Conservation (phyloP, 495 filamentous ascomycete species). For the Aspergillus nanangensis region DNA sequence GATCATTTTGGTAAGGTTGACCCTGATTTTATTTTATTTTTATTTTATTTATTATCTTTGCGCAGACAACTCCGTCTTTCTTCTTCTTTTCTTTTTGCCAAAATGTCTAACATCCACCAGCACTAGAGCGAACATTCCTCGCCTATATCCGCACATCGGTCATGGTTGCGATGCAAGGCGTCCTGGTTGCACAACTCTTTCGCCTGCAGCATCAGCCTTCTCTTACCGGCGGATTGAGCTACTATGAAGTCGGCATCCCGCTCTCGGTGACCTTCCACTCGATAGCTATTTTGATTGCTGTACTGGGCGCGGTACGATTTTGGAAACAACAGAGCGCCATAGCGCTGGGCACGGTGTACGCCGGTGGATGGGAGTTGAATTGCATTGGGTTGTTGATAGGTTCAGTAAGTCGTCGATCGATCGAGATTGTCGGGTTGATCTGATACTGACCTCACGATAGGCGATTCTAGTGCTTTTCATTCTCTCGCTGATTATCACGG, state of each 20-base stretch:
- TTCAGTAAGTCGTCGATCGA: too few relatives aligned
- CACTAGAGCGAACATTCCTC: slow-evolving; percentile 75
- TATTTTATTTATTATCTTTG: not conserved
- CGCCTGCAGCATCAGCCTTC: slow-evolving; percentile 53
- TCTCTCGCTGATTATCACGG: not conserved
- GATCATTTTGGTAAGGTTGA: slow-evolving; percentile 44
- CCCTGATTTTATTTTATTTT: not conserved
- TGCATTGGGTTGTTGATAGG: slow-evolving; percentile 45
- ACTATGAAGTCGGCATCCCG: slow-evolving; percentile 61
- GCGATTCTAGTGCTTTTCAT: not conserved
- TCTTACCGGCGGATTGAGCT: slow-evolving; percentile 41
- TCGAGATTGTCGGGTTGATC: slow-evolving; percentile 20
- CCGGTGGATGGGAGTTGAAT: slow-evolving; percentile 67
- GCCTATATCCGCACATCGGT: slow-evolving; percentile 72
- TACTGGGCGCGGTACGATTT: slow-evolving; percentile 60
- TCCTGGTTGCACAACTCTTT: slow-evolving; percentile 65
- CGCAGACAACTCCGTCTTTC: not conserved
- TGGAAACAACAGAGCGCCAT: slow-evolving; percentile 70
- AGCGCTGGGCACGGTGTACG: slow-evolving; percentile 56
- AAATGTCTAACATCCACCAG: slow-evolving; percentile 35
- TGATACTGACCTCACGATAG: not conserved
- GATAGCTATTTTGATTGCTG: slow-evolving; percentile 51
- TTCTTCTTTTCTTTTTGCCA: not conserved
- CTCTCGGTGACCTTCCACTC: slow-evolving; percentile 55
- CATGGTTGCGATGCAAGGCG: slow-evolving; percentile 61